Evolutionary conservation across 2,329 filamentous ascomycete species (phyloP).

Genomic region (Hypoxylon sp.): DNA sequence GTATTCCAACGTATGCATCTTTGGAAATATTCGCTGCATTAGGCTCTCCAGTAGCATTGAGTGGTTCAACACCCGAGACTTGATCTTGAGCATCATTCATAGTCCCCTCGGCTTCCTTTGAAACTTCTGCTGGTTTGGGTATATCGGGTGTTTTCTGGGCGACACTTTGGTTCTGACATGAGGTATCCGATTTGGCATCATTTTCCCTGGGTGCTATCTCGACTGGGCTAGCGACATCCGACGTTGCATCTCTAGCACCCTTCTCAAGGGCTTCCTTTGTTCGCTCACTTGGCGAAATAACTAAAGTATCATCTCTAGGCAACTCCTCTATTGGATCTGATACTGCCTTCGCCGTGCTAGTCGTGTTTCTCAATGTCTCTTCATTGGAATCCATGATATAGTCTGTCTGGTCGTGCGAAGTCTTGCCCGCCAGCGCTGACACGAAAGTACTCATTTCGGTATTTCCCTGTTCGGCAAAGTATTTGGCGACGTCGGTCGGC

Average conservation of each 20-base stretch:
- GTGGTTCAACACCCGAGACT: not conserved
- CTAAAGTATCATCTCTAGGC: conserved; percentile 43
- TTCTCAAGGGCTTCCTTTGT: conserved; percentile 32
- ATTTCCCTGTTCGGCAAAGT: conserved; percentile 50
- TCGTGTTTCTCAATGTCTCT: conserved; percentile 8
- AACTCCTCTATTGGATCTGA: conserved; percentile 35
- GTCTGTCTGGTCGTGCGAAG: conserved; percentile 22
- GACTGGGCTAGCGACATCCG: not conserved
- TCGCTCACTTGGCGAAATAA: conserved; percentile 38
- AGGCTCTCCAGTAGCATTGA: not conserved
- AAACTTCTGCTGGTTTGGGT: conserved; percentile 38
- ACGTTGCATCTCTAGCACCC: not conserved
- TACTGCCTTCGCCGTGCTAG: not conserved
- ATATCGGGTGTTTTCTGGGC: conserved; percentile 9
- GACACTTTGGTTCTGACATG: not conserved
- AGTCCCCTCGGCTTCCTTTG: conserved; percentile 46
- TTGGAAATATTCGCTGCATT: not conserved
- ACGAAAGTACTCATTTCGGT: conserved; percentile 53
- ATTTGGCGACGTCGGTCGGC: conserved; percentile 49
- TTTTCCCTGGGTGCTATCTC: not conserved
- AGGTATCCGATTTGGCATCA: not conserved
- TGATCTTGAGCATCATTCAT: conserved; percentile 20
- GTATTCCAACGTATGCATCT: not conserved
- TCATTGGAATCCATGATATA: conserved; percentile 21
- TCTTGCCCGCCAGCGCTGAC: conserved; percentile 44